phyloP scores from a whole-genome alignment of 257 asterid genomes.

The Linderniella brevidens region DNA sequence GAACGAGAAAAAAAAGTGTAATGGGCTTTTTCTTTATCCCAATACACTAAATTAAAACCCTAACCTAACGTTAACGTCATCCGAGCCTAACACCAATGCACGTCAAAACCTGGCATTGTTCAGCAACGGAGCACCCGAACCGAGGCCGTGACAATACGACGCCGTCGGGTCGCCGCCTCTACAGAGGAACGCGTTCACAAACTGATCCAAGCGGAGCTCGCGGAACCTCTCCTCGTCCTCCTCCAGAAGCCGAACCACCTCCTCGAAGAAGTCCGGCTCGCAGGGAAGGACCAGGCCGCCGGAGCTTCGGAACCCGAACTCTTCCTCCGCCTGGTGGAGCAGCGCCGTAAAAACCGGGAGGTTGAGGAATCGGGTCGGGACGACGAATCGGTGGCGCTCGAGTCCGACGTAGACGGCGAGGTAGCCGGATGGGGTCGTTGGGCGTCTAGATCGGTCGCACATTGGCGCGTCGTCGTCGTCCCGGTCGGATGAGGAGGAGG shows the following conservation, averaged over 20 bases:
- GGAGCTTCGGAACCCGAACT: constrained; percentile 37
- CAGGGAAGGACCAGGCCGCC: constrained; percentile 55
- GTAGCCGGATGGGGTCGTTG: constrained; percentile 30
- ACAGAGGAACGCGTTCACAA: constrained; percentile 13
- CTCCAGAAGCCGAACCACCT: constrained; percentile 22
- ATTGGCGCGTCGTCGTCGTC: not conserved
- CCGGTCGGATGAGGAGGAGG: not conserved
- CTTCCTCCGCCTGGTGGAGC: constrained; percentile 47
- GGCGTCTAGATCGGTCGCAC: not conserved
- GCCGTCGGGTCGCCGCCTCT: not conserved
- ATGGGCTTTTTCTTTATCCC: too few relatives aligned
- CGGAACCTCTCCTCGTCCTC: constrained; percentile 34
- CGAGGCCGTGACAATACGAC: too few relatives aligned
- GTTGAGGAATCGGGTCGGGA: constrained; percentile 51
- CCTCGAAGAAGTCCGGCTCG: constrained; percentile 28
- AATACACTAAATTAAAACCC: too few relatives aligned
- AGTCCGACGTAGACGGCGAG: constrained; percentile 46
- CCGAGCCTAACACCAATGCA: constrained; percentile 1
- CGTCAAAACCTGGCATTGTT: constrained; percentile 30
- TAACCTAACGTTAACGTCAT: not conserved
- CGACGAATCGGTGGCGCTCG: constrained; percentile 32
- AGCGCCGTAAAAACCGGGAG: constrained; percentile 37
- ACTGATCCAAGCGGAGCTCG: constrained; percentile 24
- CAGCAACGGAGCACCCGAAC: constrained; percentile 11
- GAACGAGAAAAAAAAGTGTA: too few relatives aligned